Base-by-base conservation (phyloP, 2,329 filamentous ascomycete species). In the Thyridium curvatum region DNA sequence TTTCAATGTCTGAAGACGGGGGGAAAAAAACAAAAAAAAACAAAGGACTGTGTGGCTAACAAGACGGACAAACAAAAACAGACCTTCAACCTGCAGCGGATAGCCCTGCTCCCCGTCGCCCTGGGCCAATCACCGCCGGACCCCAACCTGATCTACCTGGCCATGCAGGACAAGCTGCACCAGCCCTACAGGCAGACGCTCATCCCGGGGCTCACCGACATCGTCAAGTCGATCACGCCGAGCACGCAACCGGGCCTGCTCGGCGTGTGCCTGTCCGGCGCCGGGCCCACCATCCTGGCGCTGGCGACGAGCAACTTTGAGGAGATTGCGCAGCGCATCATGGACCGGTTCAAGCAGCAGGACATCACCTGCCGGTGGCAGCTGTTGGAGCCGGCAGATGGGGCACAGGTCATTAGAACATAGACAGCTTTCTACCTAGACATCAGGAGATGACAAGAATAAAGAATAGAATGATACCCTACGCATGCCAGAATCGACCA, bases 151-250 rank as follows among this genome's bases (percentile, higher is more conserved):
- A 98, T 98, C 60, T 94, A 94, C 68, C 81, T 94, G 35, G 91
- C 90, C 34, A 98, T 98, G 93, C 93, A 97, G 66, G 93, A 98
- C 69, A 94, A 90, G 65, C 80, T 98, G 44, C 93, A 98, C 67
- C 93, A 98, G 64, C 93, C 89, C 32, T 97, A 98, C 69, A 84
- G 93, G 39, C 84, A 93, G 64, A 84, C 77, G 3, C 77, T 98
- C 45, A 94, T 98, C 50, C 93, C 93, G 1, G 93, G 91, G 1
- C 74, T 98, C 41, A 84, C 86, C 13, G 85, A 95, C 58, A 91
- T 98, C 39, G 79, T 98, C 38, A 79, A 88, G 59, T 91, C 84
- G 43, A 90, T 97, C 70, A 95, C 86, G 10, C 93, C 91, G 18
- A 77, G 79, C 55, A 84, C 84, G 5, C 88, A 96, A 58, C 82